A percentile compares a stretch with the other conserved stretches of the same genome.
Conservation (phyloP, 129 eudicot genomes). For the Flaveria linearis region DNA sequence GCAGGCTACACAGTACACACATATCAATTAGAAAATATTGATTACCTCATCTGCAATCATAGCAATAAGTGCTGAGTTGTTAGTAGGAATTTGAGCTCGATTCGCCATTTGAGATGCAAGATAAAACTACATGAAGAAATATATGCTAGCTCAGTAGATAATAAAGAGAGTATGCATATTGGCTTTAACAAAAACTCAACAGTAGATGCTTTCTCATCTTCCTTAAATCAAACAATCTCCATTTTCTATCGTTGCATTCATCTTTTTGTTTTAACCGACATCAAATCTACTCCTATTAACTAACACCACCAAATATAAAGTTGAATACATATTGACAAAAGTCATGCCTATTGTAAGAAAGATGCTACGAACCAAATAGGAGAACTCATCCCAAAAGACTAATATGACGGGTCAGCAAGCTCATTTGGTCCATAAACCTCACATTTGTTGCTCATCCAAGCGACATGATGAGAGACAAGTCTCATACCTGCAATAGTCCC, state of each 20-base stretch:
- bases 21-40: background rate
- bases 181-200: slow-evolving; percentile 5
- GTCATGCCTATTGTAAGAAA: background rate
- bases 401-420: too few species aligned
- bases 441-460: too few species aligned
- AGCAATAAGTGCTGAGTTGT: slow-evolving; percentile 70
- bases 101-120: slow-evolving; percentile 48
- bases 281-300: background rate
- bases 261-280: background rate
- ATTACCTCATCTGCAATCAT: slow-evolving; percentile 90
- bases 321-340: background rate
- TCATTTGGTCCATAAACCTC: too few species aligned
- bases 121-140: slow-evolving; percentile 26
- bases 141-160: slow-evolving; percentile 8
- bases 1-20: background rate
- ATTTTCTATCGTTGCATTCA: background rate
- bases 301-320: background rate
- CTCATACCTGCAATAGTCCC: too few species aligned
- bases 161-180: background rate
- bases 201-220: background rate
- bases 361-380: too few species aligned
- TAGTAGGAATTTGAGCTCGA: slow-evolving; percentile 54
- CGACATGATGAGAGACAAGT: too few species aligned
- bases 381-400: too few species aligned
- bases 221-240: background rate